Evolutionary conservation across 2,329 filamentous ascomycete genomes (phyloP), one percentile per base, ranked within the genome.

Genomic region (Orbilia ellipsospora): DNA sequence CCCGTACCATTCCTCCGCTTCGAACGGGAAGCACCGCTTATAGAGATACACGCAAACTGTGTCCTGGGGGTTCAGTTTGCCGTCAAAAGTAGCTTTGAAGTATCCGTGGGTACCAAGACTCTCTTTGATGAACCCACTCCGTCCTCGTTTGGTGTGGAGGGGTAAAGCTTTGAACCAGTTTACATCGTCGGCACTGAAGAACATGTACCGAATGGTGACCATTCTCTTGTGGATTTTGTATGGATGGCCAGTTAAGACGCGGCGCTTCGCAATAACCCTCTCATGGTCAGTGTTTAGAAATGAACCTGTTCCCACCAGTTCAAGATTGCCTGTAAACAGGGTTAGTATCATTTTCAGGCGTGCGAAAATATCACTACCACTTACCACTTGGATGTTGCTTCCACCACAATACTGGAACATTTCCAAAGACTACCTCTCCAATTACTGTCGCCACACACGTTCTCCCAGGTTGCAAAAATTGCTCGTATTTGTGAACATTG

Each of bases 161-260:
- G 95, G 94, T 81, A 99, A 83, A 0, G 94, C 94, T 85, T 97
- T 96, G 88, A 98, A 99, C 94, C 95, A 99, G 79, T 92, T 89
- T 36, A 99, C 92, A 78, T 99, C 96, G 80, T 94, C 92, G 57
- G 91, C 86, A 85, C 78, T 80, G 89, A 99, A 99, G 87, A 99
- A 99, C 96, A 99, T 99, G 87, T 99, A 99, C 31, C 95, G 90
- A 55, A 99, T 90, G 0, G 96, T 99, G 73, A 99, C 95, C 23
- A 99, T 86, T 83, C 91, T 93, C 87, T 97, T 97, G 88, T 99
- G 93, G 82, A 99, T 99, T 85, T 99, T 97, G 87, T 93, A 97
- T 0, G 96, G 95, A 81, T 99, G 94, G 15, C 95, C 96, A 0
- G 95, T 97, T 69, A 99, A 87, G 78, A 98, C 92, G 79, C 96